phyloP scores from a whole-genome alignment of 352 stramenopile genomes.

The Pythium graminicola region DNA sequence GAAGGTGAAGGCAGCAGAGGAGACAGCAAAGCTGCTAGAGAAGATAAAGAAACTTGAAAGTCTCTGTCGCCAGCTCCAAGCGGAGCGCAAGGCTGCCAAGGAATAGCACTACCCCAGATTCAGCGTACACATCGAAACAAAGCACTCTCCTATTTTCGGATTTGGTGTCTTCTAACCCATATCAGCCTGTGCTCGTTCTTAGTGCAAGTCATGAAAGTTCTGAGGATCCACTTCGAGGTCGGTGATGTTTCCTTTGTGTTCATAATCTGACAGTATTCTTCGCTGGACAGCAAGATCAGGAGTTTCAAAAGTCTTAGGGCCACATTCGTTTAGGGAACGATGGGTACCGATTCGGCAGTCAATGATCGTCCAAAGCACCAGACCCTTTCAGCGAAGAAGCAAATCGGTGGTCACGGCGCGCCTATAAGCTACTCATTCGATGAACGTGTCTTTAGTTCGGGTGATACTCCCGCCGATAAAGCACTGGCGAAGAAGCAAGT shows the following conservation, averaged over 20 bases:
- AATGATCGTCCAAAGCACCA: neutral
- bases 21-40: constrained; percentile 65
- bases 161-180: too few species aligned
- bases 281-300: too few species aligned
- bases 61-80: constrained; percentile 76
- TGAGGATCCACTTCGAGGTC: too few species aligned
- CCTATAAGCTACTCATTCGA: constrained; percentile 64
- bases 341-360: too few species aligned
- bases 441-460: constrained; percentile 63
- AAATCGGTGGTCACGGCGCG: constrained; percentile 51
- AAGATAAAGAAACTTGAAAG: constrained; percentile 82
- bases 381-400: constrained; percentile 36
- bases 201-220: constrained; percentile 5
- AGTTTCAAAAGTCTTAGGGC: too few species aligned
- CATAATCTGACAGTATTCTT: too few species aligned
- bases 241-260: too few species aligned
- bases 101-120: constrained; percentile 4
- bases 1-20: constrained; percentile 49
- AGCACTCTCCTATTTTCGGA: constrained; percentile 18
- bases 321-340: neutral
- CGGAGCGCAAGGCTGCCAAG: constrained; percentile 51
- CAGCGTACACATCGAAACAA: neutral
- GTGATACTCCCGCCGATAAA: constrained; percentile 54
- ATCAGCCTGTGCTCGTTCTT: neutral
- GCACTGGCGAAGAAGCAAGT: constrained; percentile 53